Evolutionary conservation across 139 green algal species (phyloP).

Genomic region (Nannochloris sp.): DNA sequence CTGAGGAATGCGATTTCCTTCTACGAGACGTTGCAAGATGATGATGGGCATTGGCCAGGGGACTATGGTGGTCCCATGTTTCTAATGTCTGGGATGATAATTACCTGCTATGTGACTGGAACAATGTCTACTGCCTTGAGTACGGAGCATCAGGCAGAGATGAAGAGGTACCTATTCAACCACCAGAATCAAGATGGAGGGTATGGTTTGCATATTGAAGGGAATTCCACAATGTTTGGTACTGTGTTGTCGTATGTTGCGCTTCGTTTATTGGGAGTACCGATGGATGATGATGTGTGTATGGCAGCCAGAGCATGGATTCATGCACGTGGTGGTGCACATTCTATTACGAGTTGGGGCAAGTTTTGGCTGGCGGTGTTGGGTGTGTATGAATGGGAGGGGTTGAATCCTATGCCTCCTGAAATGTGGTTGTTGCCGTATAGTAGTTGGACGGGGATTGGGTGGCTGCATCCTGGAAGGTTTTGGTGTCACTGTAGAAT

Average conservation of each 20-base stretch:
- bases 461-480: conserved; percentile 74
- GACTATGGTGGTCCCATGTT: conserved; percentile 99
- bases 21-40: conserved; percentile 65
- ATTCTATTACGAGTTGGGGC: conserved; percentile 84
- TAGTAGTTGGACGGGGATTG: conserved; percentile 63
- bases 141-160: conserved; percentile 47
- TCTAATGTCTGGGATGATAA: conserved; percentile 92
- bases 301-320: conserved; percentile 60
- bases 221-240: conserved; percentile 96
- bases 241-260: conserved; percentile 78
- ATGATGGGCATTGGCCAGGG: conserved; percentile 93
- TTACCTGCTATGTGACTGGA: conserved; percentile 71
- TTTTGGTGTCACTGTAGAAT: conserved; percentile 99
- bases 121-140: conserved; percentile 65
- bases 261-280: conserved; percentile 61
- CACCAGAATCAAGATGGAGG: conserved; percentile 94
- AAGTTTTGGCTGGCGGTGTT: conserved; percentile 99
- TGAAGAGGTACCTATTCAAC: conserved; percentile 88
- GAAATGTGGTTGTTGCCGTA: conserved; percentile 99
- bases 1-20: conserved; percentile 62
- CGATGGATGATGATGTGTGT: conserved; percentile 34
- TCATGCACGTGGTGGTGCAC: conserved; percentile 68
- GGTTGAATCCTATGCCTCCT: conserved; percentile 84
- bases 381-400: conserved; percentile 86
- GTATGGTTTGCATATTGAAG: conserved; percentile 97